Base-by-base conservation (phyloP, 805 yeast species). In the Lachancea sp. region DNA sequence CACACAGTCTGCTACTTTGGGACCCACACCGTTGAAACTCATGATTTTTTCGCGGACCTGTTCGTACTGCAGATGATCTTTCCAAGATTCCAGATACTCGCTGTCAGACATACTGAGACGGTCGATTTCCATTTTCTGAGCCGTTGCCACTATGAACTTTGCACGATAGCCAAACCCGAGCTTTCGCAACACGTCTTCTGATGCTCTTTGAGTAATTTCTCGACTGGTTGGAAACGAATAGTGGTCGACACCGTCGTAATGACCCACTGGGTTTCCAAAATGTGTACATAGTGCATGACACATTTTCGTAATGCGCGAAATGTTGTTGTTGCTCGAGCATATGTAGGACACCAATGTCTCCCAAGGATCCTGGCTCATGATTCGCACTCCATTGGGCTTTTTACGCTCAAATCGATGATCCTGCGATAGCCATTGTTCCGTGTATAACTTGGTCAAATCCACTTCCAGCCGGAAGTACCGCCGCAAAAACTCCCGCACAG, bases 1-100 rank as follows among this genome's bases (percentile, higher is more conserved):
- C 13, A 93, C 93, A 62, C 99, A 93, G 56, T 93, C 99, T 0
- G 99, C 97, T 1, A 93, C 98, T 66, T 93, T 93, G 0, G 98
- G 98, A 0, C 99, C 99, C 0, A 93, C 96, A 0, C 99, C 99
- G 2, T 76, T 71, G 54, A 85, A 82, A 49, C 75, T 71, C 51
- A 83, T 69, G 35, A 93, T 66, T 38, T 54, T 57, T 31, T 62
- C 67, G 40, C 64, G 54, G 13, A 59, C 48, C 26, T 56, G 52
- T 33, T 66, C 58, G 1, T 62, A 50, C 9, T 89, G 66, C 49
- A 82, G 67, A 0, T 58, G 58, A 25, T 67, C 57, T n/a, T 57
- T 51, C 35, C 74, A 69, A 29, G 60, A 56, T 19, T 62, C 66
- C 22, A 71, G 54, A 16, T 48, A 69, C 1, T 60, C 56, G 2